phyloP scores from a whole-genome alignment of 345 rosid species.

The Kernera saxatilis region DNA sequence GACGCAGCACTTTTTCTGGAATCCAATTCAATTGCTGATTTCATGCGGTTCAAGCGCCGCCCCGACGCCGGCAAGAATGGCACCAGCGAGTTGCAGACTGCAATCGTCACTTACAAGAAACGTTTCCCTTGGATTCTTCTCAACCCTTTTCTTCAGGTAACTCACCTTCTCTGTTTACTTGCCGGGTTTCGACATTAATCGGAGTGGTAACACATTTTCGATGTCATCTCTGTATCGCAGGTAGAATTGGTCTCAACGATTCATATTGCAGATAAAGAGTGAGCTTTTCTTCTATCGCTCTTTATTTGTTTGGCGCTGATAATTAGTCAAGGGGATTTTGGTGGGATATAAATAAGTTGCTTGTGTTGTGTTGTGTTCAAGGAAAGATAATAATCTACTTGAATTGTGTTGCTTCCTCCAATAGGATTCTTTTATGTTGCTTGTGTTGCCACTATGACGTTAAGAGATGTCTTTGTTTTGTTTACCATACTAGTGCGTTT shows the following conservation, averaged over 20 bases:
- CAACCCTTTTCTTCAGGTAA: slow-evolving; percentile 71
- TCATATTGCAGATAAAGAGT: slow-evolving; percentile 94
- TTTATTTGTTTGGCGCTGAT: neutral
- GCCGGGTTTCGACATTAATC: neutral
- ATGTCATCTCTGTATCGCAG: slow-evolving; percentile 34
- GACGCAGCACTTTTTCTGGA: slow-evolving; percentile 43
- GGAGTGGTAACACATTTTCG: neutral
- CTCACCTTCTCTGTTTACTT: neutral
- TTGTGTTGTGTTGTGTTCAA: too few relatives aligned
- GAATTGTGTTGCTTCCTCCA: neutral
- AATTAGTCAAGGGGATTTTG: neutral
- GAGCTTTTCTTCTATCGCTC: slow-evolving; percentile 15
- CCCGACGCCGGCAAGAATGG: slow-evolving; percentile 16
- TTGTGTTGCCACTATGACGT: neutral
- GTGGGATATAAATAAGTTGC: neutral
- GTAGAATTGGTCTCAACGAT: slow-evolving; percentile 93
- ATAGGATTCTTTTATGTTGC: neutral
- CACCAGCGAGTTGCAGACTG: slow-evolving; percentile 69
- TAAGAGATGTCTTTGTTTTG: neutral
- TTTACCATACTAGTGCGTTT: neutral
- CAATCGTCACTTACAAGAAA: slow-evolving; percentile 72
- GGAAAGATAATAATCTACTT: neutral
- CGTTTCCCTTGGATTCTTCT: slow-evolving; percentile 81
- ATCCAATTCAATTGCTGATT: slow-evolving; percentile 69
- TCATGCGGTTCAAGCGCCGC: slow-evolving; percentile 68